phyloP scores from a whole-genome alignment of 768 basidiomycete genomes.

The Polyporus arcularius region DNA sequence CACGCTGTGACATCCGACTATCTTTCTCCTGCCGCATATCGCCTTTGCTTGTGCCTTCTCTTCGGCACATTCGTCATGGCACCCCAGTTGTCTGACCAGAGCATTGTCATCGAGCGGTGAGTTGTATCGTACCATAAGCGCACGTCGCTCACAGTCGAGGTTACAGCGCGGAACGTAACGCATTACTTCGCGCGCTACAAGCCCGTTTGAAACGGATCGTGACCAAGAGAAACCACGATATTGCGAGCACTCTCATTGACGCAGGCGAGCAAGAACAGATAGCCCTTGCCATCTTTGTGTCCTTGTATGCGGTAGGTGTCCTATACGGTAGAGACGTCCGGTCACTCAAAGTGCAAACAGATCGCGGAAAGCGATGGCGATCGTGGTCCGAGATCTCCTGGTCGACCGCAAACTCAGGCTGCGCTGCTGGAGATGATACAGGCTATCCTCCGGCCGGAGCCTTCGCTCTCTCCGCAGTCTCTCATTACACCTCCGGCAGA shows the following conservation, averaged over 20 bases:
- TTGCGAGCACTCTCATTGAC: not conserved
- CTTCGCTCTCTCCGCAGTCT: conserved; percentile 9
- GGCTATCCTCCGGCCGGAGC: conserved; percentile 36
- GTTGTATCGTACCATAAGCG: not conserved
- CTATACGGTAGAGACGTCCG: not conserved
- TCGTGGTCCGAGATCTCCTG: conserved; percentile 15
- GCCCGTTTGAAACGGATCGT: not conserved
- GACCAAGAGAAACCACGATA: not conserved
- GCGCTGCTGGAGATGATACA: conserved; percentile 48
- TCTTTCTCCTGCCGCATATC: conserved; percentile 60
- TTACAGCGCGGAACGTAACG: not conserved
- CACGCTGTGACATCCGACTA: conserved; percentile 46
- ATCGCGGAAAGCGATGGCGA: conserved; percentile 3
- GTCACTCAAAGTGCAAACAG: not conserved
- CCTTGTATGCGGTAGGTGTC: conserved; percentile 36
- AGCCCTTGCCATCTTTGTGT: conserved; percentile 36
- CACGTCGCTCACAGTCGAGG: not conserved
- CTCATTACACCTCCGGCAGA: conserved; percentile 19
- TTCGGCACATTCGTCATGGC: conserved; percentile 58
- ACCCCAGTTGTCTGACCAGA: conserved; percentile 32
- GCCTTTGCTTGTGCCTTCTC: conserved; percentile 56
- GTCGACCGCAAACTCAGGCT: conserved; percentile 50
- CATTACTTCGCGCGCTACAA: not conserved
- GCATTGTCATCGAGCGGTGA: not conserved
- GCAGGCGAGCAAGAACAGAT: conserved; percentile 29